Base-by-base conservation (phyloP, 345 rosid genomes). In the Gossypium bickii region DNA sequence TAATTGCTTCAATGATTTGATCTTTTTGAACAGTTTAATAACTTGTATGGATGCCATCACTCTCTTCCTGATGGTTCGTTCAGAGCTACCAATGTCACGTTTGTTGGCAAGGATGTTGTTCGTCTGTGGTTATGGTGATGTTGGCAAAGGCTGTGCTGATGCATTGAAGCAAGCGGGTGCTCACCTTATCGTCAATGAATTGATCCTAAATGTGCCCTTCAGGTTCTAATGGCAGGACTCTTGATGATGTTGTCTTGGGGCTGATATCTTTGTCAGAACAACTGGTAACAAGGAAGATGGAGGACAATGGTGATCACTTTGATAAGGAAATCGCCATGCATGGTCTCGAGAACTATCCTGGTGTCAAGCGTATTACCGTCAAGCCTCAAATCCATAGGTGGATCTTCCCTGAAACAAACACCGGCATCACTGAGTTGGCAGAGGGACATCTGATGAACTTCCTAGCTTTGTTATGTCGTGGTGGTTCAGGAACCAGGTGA, bases 401-500 rank as follows among this genome's bases (percentile, higher is more conserved):
- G 51, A 13, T 48, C 51, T 48, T 48, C 51, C 51, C 51, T 9
- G 51, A 48, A 48, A 48, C 16, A 11, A 48, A 11, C 51, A 48
- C 16, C 51, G 4, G 51, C 51, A 48, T 48, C 4, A 48, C 13
- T 48, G 4, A 10, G 3, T 48, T 2, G 51, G 51, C 51, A 10
- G 51, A 48, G 13, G 49, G 51, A 10, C 16, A 13, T 48, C 16
- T 2, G 15, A 48, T 48, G 51, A 48, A 48, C 38, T 29, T 29
- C 98, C 98, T 0, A 93, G 98, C 85, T 93, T 91, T 22, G 95
- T 91, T 62, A 93, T 93, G 98, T 93, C 98, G 0, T 93, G 97
- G 88, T 93, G 97, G 8, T 93, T 93, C 95, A 93, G 97, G 52
- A 93, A 93, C 92, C 98, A 93, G 78, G 98, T 93, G 85, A 93